phyloP scores from a whole-genome alignment of 495 filamentous ascomycete species.

The Oleoguttula mirabilis region DNA sequence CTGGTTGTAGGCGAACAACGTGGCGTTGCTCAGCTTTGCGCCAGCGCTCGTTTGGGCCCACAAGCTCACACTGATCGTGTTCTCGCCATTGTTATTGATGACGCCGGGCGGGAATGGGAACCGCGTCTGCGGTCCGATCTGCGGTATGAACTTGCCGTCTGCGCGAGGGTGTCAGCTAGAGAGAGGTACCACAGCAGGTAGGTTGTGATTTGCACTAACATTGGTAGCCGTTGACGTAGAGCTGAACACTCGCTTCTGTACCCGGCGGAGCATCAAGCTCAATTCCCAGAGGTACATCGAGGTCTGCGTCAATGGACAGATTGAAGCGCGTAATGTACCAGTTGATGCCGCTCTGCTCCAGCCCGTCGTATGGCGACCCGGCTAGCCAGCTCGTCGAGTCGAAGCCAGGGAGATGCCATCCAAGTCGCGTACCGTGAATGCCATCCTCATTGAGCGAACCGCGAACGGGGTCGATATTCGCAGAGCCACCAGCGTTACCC shows the following conservation, averaged over 20 bases:
- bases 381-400: slow-evolving; percentile 24
- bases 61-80: slow-evolving; percentile 25
- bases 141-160: slow-evolving; percentile 27
- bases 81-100: slow-evolving; percentile 26
- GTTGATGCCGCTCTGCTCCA: slow-evolving; percentile 32
- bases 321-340: slow-evolving; percentile 52
- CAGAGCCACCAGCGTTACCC: slow-evolving; percentile 23
- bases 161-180: slow-evolving; percentile 18
- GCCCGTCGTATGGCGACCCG: slow-evolving; percentile 26
- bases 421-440: slow-evolving; percentile 31
- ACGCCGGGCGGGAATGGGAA: slow-evolving; percentile 28
- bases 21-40: slow-evolving; percentile 15
- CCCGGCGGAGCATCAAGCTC: slow-evolving; percentile 19
- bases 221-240: slow-evolving; percentile 33
- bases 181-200: background rate
- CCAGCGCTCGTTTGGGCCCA: slow-evolving; percentile 27
- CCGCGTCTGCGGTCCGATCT: slow-evolving; percentile 25
- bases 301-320: slow-evolving; percentile 43
- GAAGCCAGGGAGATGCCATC: slow-evolving; percentile 33
- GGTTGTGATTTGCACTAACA: slow-evolving; percentile 3
- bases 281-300: slow-evolving; percentile 53
- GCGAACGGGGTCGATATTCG: slow-evolving; percentile 24
- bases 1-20: slow-evolving; percentile 12
- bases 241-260: slow-evolving; percentile 25
- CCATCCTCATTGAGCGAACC: slow-evolving; percentile 29